phyloP scores from a whole-genome alignment of 495 filamentous ascomycete genomes.

The Hypoxylon perforatum region DNA sequence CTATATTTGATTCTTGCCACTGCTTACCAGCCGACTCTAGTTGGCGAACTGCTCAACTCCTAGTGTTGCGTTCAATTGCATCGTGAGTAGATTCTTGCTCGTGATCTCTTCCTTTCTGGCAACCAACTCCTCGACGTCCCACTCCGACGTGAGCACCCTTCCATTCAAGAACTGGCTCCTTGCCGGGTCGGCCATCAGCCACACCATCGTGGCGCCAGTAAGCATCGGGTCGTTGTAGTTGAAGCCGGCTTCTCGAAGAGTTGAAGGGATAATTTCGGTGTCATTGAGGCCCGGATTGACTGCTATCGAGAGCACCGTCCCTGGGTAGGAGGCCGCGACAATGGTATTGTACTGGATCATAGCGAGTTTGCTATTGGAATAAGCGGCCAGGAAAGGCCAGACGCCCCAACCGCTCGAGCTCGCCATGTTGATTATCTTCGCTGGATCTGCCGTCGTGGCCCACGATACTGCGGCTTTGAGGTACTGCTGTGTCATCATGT shows the following conservation, averaged over 20 bases:
- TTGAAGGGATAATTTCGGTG: not conserved
- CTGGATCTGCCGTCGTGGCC: not conserved
- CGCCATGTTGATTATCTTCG: not conserved
- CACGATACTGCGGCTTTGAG: not conserved
- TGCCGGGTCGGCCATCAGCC: slow-evolving; percentile 17
- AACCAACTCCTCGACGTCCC: slow-evolving; percentile 37
- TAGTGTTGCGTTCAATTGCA: not conserved
- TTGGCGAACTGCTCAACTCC: not conserved
- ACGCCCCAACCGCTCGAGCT: slow-evolving; percentile 10
- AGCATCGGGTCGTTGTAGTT: slow-evolving; percentile 18
- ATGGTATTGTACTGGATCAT: slow-evolving; percentile 20
- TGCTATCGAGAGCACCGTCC: slow-evolving; percentile 7
- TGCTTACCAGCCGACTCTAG: not conserved
- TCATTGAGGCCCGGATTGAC: slow-evolving; percentile 16
- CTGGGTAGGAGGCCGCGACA: slow-evolving; percentile 14
- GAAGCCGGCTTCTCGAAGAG: slow-evolving; percentile 1
- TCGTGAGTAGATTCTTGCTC: slow-evolving; percentile 15
- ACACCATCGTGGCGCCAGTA: slow-evolving; percentile 14
- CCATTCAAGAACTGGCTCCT: slow-evolving; percentile 52
- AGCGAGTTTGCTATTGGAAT: slow-evolving; percentile 11
- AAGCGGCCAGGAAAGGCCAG: slow-evolving; percentile 19
- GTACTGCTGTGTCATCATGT: not conserved
- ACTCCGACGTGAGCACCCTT: slow-evolving; percentile 53
- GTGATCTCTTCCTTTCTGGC: slow-evolving; percentile 16
- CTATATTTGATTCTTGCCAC: too few relatives aligned